Conservation (phyloP, 2,329 filamentous ascomycete genomes). For the Xylaria sp. region DNA sequence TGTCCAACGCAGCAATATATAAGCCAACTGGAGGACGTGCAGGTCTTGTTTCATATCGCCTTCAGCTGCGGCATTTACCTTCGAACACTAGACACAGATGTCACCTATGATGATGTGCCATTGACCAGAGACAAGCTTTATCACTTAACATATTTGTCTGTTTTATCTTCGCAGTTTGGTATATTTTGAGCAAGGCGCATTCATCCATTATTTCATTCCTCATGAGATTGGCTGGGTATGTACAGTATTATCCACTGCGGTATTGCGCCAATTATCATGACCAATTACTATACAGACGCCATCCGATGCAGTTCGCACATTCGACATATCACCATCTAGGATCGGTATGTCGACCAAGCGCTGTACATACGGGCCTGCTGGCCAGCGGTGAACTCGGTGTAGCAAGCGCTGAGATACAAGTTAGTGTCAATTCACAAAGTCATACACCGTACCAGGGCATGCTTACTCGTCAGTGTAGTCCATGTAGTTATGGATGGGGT, state of each 20-base stretch:
- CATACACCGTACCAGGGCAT: constrained; percentile 2
- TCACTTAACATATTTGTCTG: not conserved
- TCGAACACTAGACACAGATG: not conserved
- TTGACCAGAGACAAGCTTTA: not conserved
- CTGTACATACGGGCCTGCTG: constrained; percentile 57
- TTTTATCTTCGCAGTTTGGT: not conserved
- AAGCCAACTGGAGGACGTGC: not conserved
- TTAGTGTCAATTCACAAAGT: constrained; percentile 40
- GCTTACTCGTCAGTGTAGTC: constrained; percentile 57
- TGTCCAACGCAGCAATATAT: constrained; percentile 19
- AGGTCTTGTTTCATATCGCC: not conserved
- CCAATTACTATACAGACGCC: constrained; percentile 24
- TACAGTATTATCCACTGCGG: constrained; percentile 17
- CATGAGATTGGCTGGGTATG: constrained; percentile 28
- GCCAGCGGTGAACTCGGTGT: constrained; percentile 58
- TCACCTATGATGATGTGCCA: not conserved
- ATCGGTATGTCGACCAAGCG: constrained; percentile 54
- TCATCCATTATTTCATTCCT: constrained; percentile 32
- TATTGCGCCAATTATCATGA: constrained; percentile 18
- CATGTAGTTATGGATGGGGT: constrained; percentile 54
- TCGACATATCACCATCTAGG: constrained; percentile 15
- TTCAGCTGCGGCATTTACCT: too few species aligned
- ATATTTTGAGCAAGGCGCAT: constrained; percentile 7
- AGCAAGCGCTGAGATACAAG: constrained; percentile 53
- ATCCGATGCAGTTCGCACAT: constrained; percentile 19